Percentiles rank a stretch among this genome's conserved stretches.
Evolutionary conservation across 352 stramenopile genomes (phyloP).

Genomic region (Elongisporangium anandrum): DNA sequence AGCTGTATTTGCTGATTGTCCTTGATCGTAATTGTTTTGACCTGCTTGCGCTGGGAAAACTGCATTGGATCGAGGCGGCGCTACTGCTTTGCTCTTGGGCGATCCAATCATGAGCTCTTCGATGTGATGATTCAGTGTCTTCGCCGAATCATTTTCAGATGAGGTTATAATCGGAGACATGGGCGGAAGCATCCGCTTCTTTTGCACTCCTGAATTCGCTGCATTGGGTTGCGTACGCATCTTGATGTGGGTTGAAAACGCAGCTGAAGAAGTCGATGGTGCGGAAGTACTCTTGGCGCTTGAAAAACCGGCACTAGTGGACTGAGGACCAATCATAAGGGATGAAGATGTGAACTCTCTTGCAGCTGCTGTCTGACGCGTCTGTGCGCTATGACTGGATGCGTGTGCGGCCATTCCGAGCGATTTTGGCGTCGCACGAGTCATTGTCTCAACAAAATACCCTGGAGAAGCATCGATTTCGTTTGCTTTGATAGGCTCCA

Average conservation of each 20-base stretch:
- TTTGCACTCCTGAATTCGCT: background rate
- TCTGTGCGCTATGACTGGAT: background rate
- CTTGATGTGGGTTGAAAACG: background rate
- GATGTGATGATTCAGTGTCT: background rate
- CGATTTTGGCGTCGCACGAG: background rate
- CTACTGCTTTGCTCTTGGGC: background rate
- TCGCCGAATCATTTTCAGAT: background rate
- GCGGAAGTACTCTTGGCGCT: background rate
- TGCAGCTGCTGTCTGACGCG: background rate
- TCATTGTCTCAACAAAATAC: background rate
- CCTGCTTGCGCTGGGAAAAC: background rate
- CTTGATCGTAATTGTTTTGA: background rate
- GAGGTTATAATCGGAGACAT: slow-evolving; percentile 4
- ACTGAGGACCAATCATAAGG: background rate
- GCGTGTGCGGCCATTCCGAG: background rate
- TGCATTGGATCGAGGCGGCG: background rate
- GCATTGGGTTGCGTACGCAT: background rate
- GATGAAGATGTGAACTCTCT: background rate
- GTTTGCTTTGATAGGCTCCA: background rate
- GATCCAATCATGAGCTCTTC: background rate
- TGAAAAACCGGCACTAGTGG: background rate
- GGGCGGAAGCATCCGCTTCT: slow-evolving; percentile 6
- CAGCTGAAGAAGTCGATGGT: background rate
- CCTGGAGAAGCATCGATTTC: background rate
- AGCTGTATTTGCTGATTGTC: background rate